Evolutionary conservation across 2,329 filamentous ascomycete species (phyloP), one percentile per base, ranked within the genome.

Genomic region (Pseudogymnoascus sp.): DNA sequence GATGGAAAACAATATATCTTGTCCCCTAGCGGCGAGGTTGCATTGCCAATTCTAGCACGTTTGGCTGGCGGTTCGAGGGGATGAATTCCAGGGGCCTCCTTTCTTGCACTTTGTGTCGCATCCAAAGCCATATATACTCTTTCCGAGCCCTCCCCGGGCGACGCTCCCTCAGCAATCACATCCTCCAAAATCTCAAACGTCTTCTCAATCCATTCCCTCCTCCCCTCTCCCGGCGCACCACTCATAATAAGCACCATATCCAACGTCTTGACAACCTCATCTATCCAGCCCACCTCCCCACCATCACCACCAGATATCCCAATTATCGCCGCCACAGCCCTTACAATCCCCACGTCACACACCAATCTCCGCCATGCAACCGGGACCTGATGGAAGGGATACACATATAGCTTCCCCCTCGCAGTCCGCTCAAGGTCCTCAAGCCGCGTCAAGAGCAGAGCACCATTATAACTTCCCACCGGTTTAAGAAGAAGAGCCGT

Each of bases 331-430:
- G 39, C 55, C 33, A 58, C 64, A 22, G 85, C 87, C 67, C 83
- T 83, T 69, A 89, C 78, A 9, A 93, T 80, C 62, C 84, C 83
- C 1, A 87, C 84, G 62, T 92, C 88, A 0, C 87, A 86, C 70
- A 90, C 92, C 4, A 92, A 74, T 66, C 85, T 79, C 23, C 86
- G 78, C 90, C 90, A 94, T 69, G 82, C 84, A 7, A 73, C 70
- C 0, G 87, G 88, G 5, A 93, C 82, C 33, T 85, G 79, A 65
- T 82, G 82, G 71, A 84, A 92, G 1, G 84, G 81, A 65, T 84
- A 91, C 3, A 86, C 81, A 68, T 92, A 88, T 65, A 93, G 83
- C 66, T 85, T 88, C 42, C 82, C 77, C 62, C 85, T 84, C 0
- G 87, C 83, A 12, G 89, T 74, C 6, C 78, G 76, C 4, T 84